Evolutionary conservation across 495 filamentous ascomycete genomes (phyloP).

Genomic region (Massariosphaeria phaeospora): DNA sequence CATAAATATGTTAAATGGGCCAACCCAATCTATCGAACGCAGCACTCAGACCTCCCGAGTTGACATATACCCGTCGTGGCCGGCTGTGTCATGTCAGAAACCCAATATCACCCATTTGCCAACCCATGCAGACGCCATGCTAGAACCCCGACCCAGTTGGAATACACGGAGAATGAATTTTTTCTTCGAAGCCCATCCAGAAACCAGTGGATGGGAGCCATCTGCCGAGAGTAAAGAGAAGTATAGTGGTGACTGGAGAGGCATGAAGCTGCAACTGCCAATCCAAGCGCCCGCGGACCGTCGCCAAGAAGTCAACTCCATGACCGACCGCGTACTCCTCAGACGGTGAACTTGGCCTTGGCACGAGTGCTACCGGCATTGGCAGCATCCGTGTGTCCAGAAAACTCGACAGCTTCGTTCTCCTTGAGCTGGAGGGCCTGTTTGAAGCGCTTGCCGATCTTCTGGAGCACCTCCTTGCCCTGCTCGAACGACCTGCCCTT

Average conservation of each 20-base stretch:
- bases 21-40: conserved; percentile 6
- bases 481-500: conserved; percentile 70
- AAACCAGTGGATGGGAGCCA: not conserved
- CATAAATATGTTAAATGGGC: not conserved
- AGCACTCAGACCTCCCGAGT: not conserved
- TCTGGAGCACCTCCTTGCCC: conserved; percentile 73
- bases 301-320: not conserved
- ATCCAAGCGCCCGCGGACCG: not conserved
- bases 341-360: conserved; percentile 88
- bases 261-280: too few species aligned
- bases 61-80: not conserved
- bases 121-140: conserved; percentile 30
- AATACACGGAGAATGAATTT: conserved; percentile 6
- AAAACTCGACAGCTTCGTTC: conserved; percentile 81
- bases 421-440: conserved; percentile 71
- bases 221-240: conserved; percentile 14
- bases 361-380: conserved; percentile 89
- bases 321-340: too few species aligned
- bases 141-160: conserved; percentile 19
- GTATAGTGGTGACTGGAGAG: not conserved
- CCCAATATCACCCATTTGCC: conserved; percentile 14
- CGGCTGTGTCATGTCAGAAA: conserved; percentile 2
- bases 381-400: conserved; percentile 89
- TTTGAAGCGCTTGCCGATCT: conserved; percentile 87
- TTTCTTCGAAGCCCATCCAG: not conserved